Evolutionary conservation across 352 stramenopile species (phyloP).

Genomic region (Phytophthora europaea): DNA sequence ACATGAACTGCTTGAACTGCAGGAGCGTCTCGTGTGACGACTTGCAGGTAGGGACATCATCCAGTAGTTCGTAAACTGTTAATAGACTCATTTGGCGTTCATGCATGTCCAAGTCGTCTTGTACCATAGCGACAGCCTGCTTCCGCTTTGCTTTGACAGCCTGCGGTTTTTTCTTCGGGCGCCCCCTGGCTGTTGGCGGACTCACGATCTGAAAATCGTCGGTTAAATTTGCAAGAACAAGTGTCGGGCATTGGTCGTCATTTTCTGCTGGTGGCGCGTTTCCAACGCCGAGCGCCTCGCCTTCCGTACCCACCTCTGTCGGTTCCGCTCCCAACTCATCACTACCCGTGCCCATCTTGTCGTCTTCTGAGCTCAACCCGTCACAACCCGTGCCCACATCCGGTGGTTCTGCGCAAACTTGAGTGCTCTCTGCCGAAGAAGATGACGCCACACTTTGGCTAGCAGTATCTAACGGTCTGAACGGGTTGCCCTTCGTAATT

Average conservation of each 20-base stretch:
- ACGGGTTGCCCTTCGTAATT: too few species aligned
- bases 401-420: not conserved
- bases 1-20: too few species aligned
- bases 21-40: too few species aligned
- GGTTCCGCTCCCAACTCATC: not conserved
- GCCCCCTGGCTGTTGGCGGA: too few species aligned
- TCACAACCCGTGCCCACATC: too few species aligned
- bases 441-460: not conserved
- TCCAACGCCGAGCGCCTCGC: not conserved
- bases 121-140: not conserved
- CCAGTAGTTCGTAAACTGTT: conserved; percentile 1
- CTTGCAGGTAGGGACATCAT: not conserved
- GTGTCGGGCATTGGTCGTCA: not conserved
- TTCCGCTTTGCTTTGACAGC: conserved; percentile 23
- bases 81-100: conserved; percentile 6
- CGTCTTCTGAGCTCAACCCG: too few species aligned
- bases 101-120: conserved; percentile 15
- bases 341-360: not conserved
- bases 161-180: conserved; percentile 1
- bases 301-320: not conserved
- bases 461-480: too few species aligned
- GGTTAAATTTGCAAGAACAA: too few species aligned
- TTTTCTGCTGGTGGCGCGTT: not conserved
- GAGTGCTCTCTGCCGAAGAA: not conserved
- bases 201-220: too few species aligned